A percentile compares a stretch with the other conserved stretches of the same genome.
Evolutionary conservation across 805 yeast genomes (phyloP).

Genomic region (Kodamaea hsintzibuensis): DNA sequence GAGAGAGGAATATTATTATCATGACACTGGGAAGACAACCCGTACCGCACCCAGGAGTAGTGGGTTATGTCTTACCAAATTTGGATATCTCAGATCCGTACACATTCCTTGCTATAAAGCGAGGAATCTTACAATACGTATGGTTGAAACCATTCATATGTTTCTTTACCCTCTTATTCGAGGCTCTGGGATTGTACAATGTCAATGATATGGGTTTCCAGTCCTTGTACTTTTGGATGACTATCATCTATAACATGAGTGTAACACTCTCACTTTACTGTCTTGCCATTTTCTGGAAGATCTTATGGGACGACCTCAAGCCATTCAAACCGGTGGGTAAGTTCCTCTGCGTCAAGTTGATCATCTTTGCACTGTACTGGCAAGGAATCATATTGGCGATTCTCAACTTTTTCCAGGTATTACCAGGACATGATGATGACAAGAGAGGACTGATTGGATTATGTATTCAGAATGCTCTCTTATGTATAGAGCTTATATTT

Average conservation of each 20-base stretch:
- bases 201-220: slow-evolving; percentile 48
- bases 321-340: slow-evolving; percentile 90
- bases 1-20: slow-evolving; percentile 83
- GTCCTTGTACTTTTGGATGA: slow-evolving; percentile 63
- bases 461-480: slow-evolving; percentile 71
- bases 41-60: slow-evolving; percentile 59
- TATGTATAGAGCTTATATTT: slow-evolving; percentile 81
- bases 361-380: slow-evolving; percentile 98
- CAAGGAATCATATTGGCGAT: slow-evolving; percentile 70
- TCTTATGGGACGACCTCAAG: slow-evolving; percentile 72
- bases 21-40: slow-evolving; percentile 72
- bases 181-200: slow-evolving; percentile 50
- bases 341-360: slow-evolving; percentile 87
- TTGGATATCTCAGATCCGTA: slow-evolving; percentile 86
- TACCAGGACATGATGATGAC: slow-evolving; percentile 33
- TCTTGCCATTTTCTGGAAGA: slow-evolving; percentile 89
- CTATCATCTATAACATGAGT: slow-evolving; percentile 70
- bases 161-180: slow-evolving; percentile 48
- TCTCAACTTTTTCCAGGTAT: slow-evolving; percentile 47
- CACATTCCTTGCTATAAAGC: slow-evolving; percentile 71
- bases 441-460: slow-evolving; percentile 41
- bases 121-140: slow-evolving; percentile 90
- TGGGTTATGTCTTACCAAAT: slow-evolving; percentile 50
- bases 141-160: slow-evolving; percentile 92
- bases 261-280: slow-evolving; percentile 82